Conservation (phyloP, 1,139 yeast genomes). For the Protomyces arabidopsidicola region DNA sequence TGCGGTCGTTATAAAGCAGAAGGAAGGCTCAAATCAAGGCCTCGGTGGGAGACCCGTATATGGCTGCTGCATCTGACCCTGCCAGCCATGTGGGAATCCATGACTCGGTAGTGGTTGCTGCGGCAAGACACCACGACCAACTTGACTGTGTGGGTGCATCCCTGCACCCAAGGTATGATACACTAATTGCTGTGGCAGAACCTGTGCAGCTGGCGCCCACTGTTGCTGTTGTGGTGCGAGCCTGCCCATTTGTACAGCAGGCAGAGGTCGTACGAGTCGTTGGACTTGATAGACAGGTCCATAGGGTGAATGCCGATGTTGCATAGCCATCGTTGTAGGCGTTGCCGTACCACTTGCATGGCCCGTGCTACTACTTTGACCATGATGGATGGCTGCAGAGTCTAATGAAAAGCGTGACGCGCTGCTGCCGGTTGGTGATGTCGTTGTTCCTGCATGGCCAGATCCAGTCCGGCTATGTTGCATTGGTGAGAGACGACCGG, state of each 20-base stretch:
- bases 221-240: background rate
- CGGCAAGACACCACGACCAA: background rate
- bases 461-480: background rate
- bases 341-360: background rate
- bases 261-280: background rate
- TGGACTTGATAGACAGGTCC: slow-evolving; percentile 24
- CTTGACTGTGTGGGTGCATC: background rate
- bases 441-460: background rate
- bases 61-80: background rate
- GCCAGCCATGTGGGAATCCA: background rate
- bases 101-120: background rate
- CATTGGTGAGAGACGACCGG: background rate
- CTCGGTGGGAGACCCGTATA: no score
- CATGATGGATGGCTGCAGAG: background rate
- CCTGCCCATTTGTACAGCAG: background rate
- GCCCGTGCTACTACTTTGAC: background rate
- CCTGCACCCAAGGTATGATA: background rate
- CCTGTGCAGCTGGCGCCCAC: background rate
- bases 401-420: background rate
- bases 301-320: slow-evolving; percentile 24
- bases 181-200: background rate
- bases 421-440: background rate
- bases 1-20: background rate
- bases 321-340: slow-evolving; percentile 23
- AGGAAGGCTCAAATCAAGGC: no score